Evolutionary conservation across 768 basidiomycete genomes (phyloP), one percentile per base, ranked within the genome.

Genomic region (Mycena galopus): DNA sequence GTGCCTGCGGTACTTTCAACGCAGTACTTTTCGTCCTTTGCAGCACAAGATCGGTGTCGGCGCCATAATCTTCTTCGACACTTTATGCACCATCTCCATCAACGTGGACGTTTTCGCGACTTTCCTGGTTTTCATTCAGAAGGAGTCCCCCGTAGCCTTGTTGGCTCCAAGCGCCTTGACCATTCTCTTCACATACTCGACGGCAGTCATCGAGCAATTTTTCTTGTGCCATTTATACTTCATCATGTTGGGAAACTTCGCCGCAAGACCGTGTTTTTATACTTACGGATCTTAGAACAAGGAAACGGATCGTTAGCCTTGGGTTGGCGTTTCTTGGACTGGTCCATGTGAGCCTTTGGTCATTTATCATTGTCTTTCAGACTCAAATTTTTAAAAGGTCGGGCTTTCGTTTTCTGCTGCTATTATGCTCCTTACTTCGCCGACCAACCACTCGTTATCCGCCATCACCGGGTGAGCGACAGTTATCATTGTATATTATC

Each of bases 211-310:
- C 19, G 71, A 69, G 59, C 74, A 75, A 25, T 32, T 72, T 29
- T 75, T 72, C 35, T 37, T 75, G 57, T 63, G 63, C 9, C 70
- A 75, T 17, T 58, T 75, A 14, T 75, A 72, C 58, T 72, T 72
- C 64, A 37, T 72, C 56, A 44, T 75, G 74, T 75, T 42, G 9
- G 74, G 42, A 4, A 1, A 14, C 19, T 39, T 33, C 19, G 29
- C 3, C 17, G 0, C 25, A 25, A 14, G 27, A 30, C 32, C 17
- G 1, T 32, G 35, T 37, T 16, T 65, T 61, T 32, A 47, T 19
- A 21, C 44, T 69, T 11, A 53, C 27, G 37, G 1, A 17, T 59
- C 30, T 17, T 35, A 75, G 74, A 29, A 65, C 74, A 64, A 56
- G 65, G 53, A 72, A 69, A 25, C 58, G 67, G 21, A 8, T 65